A percentile compares a stretch with the other conserved stretches of the same genome.
Conservation (phyloP, 179 eudicot genomes). For the Amaranthus tricolor region DNA sequence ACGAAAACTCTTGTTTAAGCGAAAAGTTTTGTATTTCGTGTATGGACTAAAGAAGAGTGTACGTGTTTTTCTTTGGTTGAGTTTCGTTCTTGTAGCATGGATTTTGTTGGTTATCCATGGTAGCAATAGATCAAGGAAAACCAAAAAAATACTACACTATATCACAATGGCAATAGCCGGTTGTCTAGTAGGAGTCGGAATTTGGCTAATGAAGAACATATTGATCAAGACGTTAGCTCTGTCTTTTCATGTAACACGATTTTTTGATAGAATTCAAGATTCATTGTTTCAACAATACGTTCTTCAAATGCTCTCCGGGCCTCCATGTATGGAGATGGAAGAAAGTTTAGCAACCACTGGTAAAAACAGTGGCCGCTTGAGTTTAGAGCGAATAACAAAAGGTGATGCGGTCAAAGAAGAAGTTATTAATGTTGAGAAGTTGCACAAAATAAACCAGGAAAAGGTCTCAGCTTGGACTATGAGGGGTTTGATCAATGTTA, state of each 20-base stretch:
- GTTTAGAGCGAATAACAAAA: slow-evolving; percentile 37
- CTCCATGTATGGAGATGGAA: slow-evolving; percentile 41
- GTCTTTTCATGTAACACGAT: slow-evolving; percentile 64
- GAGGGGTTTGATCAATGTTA: slow-evolving; percentile 59
- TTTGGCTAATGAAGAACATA: slow-evolving; percentile 71
- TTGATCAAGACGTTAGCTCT: slow-evolving; percentile 60
- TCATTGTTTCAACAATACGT: slow-evolving; percentile 67
- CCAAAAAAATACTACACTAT: slow-evolving; percentile 39
- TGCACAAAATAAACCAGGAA: slow-evolving; percentile 54
- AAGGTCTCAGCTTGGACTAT: slow-evolving; percentile 86
- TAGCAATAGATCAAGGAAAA: slow-evolving; percentile 35
- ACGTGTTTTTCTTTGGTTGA: slow-evolving; percentile 63
- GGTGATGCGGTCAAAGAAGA: slow-evolving; percentile 46
- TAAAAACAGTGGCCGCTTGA: slow-evolving; percentile 40
- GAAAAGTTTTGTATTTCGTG: slow-evolving; percentile 68
- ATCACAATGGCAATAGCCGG: slow-evolving; percentile 66
- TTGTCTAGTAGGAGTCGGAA: slow-evolving; percentile 53
- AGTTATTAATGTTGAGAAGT: slow-evolving; percentile 65
- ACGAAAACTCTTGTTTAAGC: slow-evolving; percentile 58
- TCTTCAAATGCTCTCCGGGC: slow-evolving; percentile 75
- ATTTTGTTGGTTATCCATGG: slow-evolving; percentile 58
- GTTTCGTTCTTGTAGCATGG: slow-evolving; percentile 70
- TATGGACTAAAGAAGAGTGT: slow-evolving; percentile 58
- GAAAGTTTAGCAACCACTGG: slow-evolving; percentile 27
- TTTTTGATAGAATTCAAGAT: slow-evolving; percentile 84